Evolutionary conservation across 176 grass and related monocot species (phyloP), one percentile per base, ranked within the genome.

Genomic region (Juncus inflexus): DNA sequence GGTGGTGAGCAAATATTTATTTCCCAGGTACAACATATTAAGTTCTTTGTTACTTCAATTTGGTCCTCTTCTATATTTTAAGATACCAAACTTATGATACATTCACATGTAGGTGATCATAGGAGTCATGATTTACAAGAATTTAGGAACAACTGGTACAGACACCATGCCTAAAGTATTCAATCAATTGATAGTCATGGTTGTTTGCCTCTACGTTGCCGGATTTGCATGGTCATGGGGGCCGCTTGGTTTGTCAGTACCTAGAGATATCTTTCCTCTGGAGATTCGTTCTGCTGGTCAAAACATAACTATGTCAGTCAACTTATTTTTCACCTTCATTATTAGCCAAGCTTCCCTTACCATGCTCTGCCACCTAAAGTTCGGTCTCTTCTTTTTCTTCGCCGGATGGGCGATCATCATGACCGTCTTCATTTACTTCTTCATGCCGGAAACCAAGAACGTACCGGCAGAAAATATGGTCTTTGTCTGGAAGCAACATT

Each of bases 1-100:
- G 85, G 85, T 2, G 85, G 85, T 3, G 77, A 77, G 1, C 85
- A 88, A 61, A 84, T 88, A 80, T 67, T 88, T 56, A 41, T 88
- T 37, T 84, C 76, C 2, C 85, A 88, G 63, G 35, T 88, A 67
- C 16, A 60, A 6, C 19, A 28, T 47, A 47, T 47, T 47, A 6
- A 47, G 6, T 47, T 47, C 4, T 9, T 47, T 47, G 9, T 47
- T 50, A 0, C 13, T 39, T 4, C 41, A 4, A 47, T 9, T 47
- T 47, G 43, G 43, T 47, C 43, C 4, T 47, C 43, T 47, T 47
- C 43, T 47, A 47, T 5, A 6, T 6, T 47, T 47, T 47, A 47
- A 47, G 4, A 5, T 47, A 6, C 6, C 9, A 5, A 47, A 47
- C 9, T 47, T 6, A 47, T 6, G 43, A 47, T 47, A 47, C 43